Base-by-base conservation (phyloP, 148 eudicot genomes). In the Vaccinium darrowii region DNA sequence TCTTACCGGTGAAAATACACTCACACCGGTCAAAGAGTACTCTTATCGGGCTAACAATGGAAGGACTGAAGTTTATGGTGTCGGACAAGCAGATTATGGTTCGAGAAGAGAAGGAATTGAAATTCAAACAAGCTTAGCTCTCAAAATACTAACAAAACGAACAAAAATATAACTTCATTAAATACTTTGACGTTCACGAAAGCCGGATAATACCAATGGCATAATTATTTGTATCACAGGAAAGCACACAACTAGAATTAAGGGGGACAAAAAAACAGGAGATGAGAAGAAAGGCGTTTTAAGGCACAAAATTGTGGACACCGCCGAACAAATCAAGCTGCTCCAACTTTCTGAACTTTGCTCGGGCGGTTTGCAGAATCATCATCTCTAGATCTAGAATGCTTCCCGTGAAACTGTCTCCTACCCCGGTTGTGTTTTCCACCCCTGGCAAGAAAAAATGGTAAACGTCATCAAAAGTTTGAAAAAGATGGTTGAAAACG, bases 401-500 rank as follows among this genome's bases (percentile, higher is more conserved):
- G 89, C 85, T 90, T 91, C 79, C 95, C 92, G 43, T 92, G 88
- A 54, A 85, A 90, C n/a, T 84, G 85, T 82, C 91, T 88, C 83
- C 98, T 92, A 7, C 98, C 94, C 72, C 91, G 86, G 50, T 82
- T 84, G 81, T 79, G 49, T 85, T 79, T 93, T 81, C 98, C 97
- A 84, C 99, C 98, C 92, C 99, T 96, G 91, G 71, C 7, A 56
- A 16, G 69, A 47, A 72, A 82, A 82, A 77, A 25, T 18, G 56
- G 43, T 10, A 49, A 49, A 69, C n/a, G 39, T n/a, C 36, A 9
- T 67, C 23, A 60, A 54, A n/a, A 79, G 14, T 25, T 47, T n/a
- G 30, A 7, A 13, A 58, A 58, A 9, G 13, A 33, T 18, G 2
- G 16, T 3, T 27, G 7, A 60, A 76, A 51, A 21, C 12, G 1